phyloP scores from a whole-genome alignment of 169 alveolate genomes.

The Miamiensis avidus region DNA sequence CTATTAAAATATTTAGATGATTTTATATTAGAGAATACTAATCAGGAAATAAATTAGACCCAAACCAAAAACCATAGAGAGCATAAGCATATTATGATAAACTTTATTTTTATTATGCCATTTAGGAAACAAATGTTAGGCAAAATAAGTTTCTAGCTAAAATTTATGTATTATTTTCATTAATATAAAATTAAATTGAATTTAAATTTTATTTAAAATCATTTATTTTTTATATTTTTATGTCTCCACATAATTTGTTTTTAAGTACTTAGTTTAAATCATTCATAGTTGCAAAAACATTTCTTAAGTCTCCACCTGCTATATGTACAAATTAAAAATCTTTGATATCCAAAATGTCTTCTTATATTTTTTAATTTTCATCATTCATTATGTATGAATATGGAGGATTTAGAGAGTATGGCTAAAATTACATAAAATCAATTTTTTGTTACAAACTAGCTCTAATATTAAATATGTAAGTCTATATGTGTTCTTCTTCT shows the following conservation, averaged over 20 bases:
- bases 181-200: no score
- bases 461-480: background rate
- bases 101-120: no score
- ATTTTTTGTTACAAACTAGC: background rate
- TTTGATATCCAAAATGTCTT: background rate
- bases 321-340: no score
- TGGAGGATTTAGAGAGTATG: background rate
- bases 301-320: background rate
- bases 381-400: background rate
- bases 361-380: no score
- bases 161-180: background rate
- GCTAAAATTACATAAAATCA: background rate
- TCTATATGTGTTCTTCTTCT: background rate
- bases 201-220: no score
- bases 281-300: background rate
- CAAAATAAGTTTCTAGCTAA: background rate
- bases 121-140: no score
- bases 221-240: no score
- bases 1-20: background rate
- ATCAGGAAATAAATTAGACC: background rate
- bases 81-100: background rate
- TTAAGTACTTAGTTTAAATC: background rate
- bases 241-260: background rate
- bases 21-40: no score
- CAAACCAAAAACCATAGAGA: background rate